phyloP scores from a whole-genome alignment of 805 yeast genomes.

The Candida sithepensis region DNA sequence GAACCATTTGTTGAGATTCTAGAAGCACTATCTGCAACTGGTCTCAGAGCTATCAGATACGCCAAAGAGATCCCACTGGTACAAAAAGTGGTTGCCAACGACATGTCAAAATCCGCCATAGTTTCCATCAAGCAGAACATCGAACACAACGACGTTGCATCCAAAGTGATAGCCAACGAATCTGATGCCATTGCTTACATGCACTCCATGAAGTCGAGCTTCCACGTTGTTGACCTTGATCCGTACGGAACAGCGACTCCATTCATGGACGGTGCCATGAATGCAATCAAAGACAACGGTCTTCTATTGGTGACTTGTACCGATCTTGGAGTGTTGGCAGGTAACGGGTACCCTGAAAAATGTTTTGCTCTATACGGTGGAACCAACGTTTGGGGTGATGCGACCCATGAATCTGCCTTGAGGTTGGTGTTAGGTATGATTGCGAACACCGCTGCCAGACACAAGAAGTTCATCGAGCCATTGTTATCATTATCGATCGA shows the following conservation, averaged over 20 bases:
- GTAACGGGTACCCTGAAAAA: constrained; percentile 94
- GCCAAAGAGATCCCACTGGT: constrained; percentile 86
- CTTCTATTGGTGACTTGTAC: constrained; percentile 90
- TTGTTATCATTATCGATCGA: constrained; percentile 82
- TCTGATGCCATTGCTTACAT: constrained; percentile 92
- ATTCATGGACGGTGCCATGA: constrained; percentile 88
- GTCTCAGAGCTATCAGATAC: constrained; percentile 88
- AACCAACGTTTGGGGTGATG: constrained; percentile 76
- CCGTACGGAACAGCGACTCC: constrained; percentile 99
- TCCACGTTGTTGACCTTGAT: constrained; percentile 89
- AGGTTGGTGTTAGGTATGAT: constrained; percentile 77
- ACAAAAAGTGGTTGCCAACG: constrained; percentile 80
- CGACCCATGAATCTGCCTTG: constrained; percentile 90
- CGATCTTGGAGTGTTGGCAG: constrained; percentile 93
- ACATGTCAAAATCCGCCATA: constrained; percentile 82
- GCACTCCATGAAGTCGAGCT: constrained; percentile 50
- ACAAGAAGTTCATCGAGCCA: constrained; percentile 85
- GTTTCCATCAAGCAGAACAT: constrained; percentile 71
- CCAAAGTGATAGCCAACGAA: constrained; percentile 59
- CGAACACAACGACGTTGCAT: constrained; percentile 55
- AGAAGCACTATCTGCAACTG: constrained; percentile 94
- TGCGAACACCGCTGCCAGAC: constrained; percentile 82
- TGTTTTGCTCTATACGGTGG: constrained; percentile 96
- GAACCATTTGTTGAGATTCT: constrained; percentile 61
- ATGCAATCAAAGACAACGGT: constrained; percentile 80